phyloP scores from a whole-genome alignment of 2,329 filamentous ascomycete species.

The Bisporella sp. region DNA sequence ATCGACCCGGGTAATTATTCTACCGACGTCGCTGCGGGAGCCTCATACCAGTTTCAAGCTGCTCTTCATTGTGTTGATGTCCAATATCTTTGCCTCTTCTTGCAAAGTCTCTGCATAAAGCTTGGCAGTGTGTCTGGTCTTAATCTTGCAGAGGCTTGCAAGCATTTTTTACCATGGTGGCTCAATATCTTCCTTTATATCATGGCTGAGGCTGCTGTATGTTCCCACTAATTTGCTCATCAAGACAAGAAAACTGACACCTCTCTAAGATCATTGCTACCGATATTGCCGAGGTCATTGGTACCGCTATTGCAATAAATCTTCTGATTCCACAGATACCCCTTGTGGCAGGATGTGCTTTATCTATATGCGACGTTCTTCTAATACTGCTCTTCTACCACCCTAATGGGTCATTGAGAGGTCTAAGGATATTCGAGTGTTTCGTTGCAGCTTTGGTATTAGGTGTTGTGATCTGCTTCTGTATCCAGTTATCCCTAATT shows the following conservation, averaged over 20 bases:
- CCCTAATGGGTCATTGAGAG: constrained; percentile 49
- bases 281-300: constrained; percentile 56
- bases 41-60: constrained; percentile 44
- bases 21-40: constrained; percentile 49
- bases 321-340: constrained; percentile 57
- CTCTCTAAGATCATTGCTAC: constrained; percentile 44
- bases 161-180: constrained; percentile 41
- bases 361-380: constrained; percentile 63
- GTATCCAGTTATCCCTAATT: constrained; percentile 60
- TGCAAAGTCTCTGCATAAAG: constrained; percentile 50
- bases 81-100: constrained; percentile 50
- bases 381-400: constrained; percentile 61
- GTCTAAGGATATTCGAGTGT: constrained; percentile 55
- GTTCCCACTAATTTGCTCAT: constrained; percentile 1
- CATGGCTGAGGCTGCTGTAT: constrained; percentile 43
- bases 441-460: constrained; percentile 58
- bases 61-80: constrained; percentile 49
- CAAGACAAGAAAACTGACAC: constrained; percentile 2
- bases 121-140: constrained; percentile 46
- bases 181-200: constrained; percentile 46
- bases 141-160: constrained; percentile 45
- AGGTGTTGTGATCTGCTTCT: constrained; percentile 65
- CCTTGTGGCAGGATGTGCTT: constrained; percentile 59
- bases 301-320: constrained; percentile 63
- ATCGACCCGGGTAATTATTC: constrained; percentile 46